Base-by-base conservation (phyloP, 2,329 filamentous ascomycete species). In the Tothia fuscella region DNA sequence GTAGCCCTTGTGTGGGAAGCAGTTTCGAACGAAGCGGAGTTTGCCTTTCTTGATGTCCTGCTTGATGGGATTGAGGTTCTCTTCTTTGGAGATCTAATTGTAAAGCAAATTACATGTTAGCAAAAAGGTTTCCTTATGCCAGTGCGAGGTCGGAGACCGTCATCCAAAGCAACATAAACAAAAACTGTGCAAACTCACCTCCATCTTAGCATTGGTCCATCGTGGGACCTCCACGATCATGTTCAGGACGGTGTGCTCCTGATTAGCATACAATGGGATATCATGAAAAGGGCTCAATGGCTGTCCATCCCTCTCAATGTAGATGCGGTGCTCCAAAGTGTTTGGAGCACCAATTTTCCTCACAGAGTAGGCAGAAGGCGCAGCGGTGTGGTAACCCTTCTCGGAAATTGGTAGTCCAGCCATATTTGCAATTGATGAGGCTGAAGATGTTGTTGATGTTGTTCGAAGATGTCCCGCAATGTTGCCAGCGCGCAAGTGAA, bases 1-100 rank as follows among this genome's bases (percentile, higher is more conserved):
- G 70, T 98, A 98, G 53, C 91, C 91, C 79, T 98, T 96, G 82
- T 98, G 91, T 57, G 91, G 91, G 78, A 98, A 98, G 81, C 91
- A 98, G 82, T 98, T 98, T 71, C 91, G 87, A 64, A 98, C 91
- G 65, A 82, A 98, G 61, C 91, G 85, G 58, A 96, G 87, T 78
- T 95, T 96, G 77, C 89, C 91, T 78, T 98, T 96, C 83, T 98
- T 96, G 67, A 79, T 78, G 66, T 98, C 91, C 74, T 98, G 91
- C 81, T 95, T 95, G 74, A 95, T 94, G 63, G 89, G 89, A 76
- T 95, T 96, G 64, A 96, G 81, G 60, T 83, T 76, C 68, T 98
- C 91, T 62, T 96, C 88, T 76, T 96, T 96, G 74, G 83, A 93
- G 74, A 96, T 95, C 88, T 95, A 60, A n/a, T n/a, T n/a, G n/a